Evolutionary conservation across 2,329 filamentous ascomycete genomes (phyloP).

Genomic region (Colletotrichum gloeosporioides): DNA sequence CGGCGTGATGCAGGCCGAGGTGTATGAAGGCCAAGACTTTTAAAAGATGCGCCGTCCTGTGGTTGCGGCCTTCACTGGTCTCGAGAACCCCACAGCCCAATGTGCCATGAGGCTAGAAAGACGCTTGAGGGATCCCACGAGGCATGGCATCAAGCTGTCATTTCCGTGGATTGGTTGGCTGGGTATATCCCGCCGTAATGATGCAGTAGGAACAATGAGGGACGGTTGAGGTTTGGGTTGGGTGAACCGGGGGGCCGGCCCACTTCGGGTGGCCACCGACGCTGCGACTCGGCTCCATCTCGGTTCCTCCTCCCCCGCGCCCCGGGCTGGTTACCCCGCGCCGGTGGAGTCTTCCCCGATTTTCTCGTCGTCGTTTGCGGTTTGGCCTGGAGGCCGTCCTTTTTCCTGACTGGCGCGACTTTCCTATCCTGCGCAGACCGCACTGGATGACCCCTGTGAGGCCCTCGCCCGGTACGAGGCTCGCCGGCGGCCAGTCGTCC

Average conservation of each 20-base stretch:
- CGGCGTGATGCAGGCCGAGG: conserved; percentile 13
- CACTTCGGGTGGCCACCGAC: neutral
- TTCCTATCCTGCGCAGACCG: neutral
- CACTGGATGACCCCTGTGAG: neutral
- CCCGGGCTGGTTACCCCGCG: conserved; percentile 18
- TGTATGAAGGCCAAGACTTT: neutral
- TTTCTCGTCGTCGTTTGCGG: neutral
- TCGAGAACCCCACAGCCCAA: neutral
- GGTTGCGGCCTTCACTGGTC: neutral
- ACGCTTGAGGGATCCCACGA: neutral
- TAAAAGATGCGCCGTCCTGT: neutral
- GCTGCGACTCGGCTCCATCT: neutral
- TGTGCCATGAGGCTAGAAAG: neutral
- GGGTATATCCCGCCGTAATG: too few species aligned
- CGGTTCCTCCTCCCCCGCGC: conserved; percentile 20
- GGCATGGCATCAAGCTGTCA: neutral
- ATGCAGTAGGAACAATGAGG: too few species aligned
- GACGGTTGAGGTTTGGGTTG: neutral
- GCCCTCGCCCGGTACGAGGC: neutral
- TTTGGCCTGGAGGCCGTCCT: neutral
- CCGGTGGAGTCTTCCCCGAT: conserved; percentile 14
- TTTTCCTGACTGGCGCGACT: neutral
- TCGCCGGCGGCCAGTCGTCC: neutral
- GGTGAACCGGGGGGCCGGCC: neutral
- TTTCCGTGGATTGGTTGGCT: neutral